Conservation (phyloP, 2,329 filamentous ascomycete genomes). For the Zalaria sp. region DNA sequence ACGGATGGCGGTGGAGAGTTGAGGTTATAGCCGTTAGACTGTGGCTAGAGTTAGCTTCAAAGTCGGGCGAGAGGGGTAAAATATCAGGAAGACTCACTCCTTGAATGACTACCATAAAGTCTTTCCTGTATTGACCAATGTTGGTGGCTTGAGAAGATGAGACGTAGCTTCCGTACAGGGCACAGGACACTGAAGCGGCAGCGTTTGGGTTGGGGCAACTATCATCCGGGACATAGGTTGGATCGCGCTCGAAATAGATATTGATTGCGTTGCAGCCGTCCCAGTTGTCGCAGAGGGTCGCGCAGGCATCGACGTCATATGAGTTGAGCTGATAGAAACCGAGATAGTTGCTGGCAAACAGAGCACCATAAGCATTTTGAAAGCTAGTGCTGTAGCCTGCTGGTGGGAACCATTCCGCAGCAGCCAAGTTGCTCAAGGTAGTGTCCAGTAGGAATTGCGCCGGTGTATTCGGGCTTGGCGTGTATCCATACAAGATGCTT, state of each 20-base stretch:
- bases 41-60: not conserved
- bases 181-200: slow-evolving; percentile 4
- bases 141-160: slow-evolving; percentile 11
- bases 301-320: slow-evolving; percentile 7
- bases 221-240: slow-evolving; percentile 7
- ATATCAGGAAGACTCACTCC: not conserved
- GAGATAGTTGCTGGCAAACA: slow-evolving; percentile 7
- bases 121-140: slow-evolving; percentile 10
- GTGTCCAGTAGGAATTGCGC: slow-evolving; percentile 5
- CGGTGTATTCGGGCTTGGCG: slow-evolving; percentile 3
- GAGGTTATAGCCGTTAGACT: slow-evolving; percentile 7
- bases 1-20: slow-evolving; percentile 4
- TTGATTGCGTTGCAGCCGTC: slow-evolving; percentile 10
- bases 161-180: slow-evolving; percentile 5
- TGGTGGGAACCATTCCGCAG: slow-evolving; percentile 5
- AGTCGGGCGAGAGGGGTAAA: not conserved
- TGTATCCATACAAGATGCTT: slow-evolving; percentile 4
- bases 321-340: slow-evolving; percentile 5
- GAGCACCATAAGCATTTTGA: not conserved
- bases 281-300: slow-evolving; percentile 6
- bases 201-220: slow-evolving; percentile 5
- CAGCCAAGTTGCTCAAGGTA: slow-evolving; percentile 1
- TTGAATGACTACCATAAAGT: slow-evolving; percentile 15
- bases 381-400: slow-evolving; percentile 8
- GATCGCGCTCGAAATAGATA: slow-evolving; percentile 9